These are phyloP conservation scores for Colletotrichum sp. DNA, from an alignment of 2,329 filamentous ascomycete species.

Conservation along the genomic window DNA sequence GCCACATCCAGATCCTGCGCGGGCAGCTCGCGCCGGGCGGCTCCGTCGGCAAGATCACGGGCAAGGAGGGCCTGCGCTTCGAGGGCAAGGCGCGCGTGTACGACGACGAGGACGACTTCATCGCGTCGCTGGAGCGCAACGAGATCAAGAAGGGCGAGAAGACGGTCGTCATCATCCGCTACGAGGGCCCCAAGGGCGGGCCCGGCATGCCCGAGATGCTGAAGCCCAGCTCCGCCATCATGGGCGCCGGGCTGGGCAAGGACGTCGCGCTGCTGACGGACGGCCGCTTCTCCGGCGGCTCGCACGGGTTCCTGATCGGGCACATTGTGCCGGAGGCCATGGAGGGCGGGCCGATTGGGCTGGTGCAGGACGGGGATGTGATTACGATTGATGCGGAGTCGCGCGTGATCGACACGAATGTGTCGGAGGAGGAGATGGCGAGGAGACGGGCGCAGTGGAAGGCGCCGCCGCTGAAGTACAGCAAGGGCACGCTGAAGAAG, in stretches of 20 bases:
- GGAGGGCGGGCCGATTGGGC: slow-evolving; percentile 82
- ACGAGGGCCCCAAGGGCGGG: slow-evolving; percentile 91
- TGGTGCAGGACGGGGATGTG: slow-evolving; percentile 81
- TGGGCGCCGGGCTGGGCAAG: slow-evolving; percentile 84
- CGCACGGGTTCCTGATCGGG: slow-evolving; percentile 86
- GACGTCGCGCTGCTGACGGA: slow-evolving; percentile 79
- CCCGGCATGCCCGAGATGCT: slow-evolving; percentile 96
- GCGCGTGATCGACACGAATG: slow-evolving; percentile 69
- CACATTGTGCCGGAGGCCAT: slow-evolving; percentile 89
- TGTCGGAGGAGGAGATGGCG: slow-evolving; percentile 69
- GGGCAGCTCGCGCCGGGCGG: slow-evolving; percentile 87
- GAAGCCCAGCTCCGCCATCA: slow-evolving; percentile 90
- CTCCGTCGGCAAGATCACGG: slow-evolving; percentile 91
- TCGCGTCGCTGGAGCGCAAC: slow-evolving; percentile 76
- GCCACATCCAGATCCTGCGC: slow-evolving; percentile 87
- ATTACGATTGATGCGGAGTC: slow-evolving; percentile 85
- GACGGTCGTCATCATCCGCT: slow-evolving; percentile 88
- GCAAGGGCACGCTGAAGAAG: slow-evolving; percentile 72
- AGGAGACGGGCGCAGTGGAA: slow-evolving; percentile 65
- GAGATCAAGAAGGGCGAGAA: slow-evolving; percentile 86
- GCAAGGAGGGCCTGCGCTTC: slow-evolving; percentile 88
- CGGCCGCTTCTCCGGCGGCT: slow-evolving; percentile 79
- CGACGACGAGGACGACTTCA: slow-evolving; percentile 82
- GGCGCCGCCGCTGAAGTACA: slow-evolving; percentile 62
- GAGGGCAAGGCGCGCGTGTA: slow-evolving; percentile 83